Evolutionary conservation across 1,139 yeast species (phyloP).

Genomic region (Zygosaccharomyces sapae): DNA sequence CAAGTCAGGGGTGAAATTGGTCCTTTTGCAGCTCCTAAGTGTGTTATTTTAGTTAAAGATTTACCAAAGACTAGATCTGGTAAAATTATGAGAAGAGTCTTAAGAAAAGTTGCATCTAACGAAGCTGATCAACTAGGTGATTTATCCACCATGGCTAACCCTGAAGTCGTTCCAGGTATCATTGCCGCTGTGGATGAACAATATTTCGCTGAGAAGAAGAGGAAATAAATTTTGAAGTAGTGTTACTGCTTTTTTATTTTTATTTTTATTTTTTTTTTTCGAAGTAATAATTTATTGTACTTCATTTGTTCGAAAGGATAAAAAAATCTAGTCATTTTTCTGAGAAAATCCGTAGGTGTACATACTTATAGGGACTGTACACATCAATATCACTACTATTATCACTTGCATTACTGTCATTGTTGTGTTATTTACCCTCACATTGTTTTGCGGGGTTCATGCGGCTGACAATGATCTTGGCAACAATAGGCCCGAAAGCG

Average conservation of each 20-base stretch:
- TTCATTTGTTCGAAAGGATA: too few relatives aligned
- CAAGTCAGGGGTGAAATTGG: slow-evolving; percentile 79
- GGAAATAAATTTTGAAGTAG: slow-evolving; percentile 11
- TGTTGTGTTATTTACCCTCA: too few relatives aligned
- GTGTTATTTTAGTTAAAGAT: slow-evolving; percentile 66
- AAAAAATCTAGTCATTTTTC: background rate
- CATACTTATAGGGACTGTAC: background rate
- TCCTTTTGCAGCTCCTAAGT: slow-evolving; percentile 79
- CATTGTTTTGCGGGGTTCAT: too few relatives aligned
- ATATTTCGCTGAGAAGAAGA: slow-evolving; percentile 30
- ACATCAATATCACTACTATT: background rate
- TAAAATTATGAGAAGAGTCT: slow-evolving; percentile 78
- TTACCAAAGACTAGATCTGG: slow-evolving; percentile 83
- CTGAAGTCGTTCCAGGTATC: slow-evolving; percentile 79
- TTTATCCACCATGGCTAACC: slow-evolving; percentile 71
- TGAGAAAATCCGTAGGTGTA: background rate
- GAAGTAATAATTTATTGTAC: too few relatives aligned
- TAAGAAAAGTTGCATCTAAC: slow-evolving; percentile 72
- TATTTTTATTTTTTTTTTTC: background rate
- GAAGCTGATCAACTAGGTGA: slow-evolving; percentile 79
- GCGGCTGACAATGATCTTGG: too few relatives aligned
- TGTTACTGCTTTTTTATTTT: background rate
- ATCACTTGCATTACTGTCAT: too few relatives aligned
- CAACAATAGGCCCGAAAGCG: too few relatives aligned
- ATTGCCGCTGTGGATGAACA: slow-evolving; percentile 45